A percentile compares a stretch with the other conserved stretches of the same genome.
Evolutionary conservation across 306 rosid genomes (phyloP).

Genomic region (Cucurbita argyrosperma): DNA sequence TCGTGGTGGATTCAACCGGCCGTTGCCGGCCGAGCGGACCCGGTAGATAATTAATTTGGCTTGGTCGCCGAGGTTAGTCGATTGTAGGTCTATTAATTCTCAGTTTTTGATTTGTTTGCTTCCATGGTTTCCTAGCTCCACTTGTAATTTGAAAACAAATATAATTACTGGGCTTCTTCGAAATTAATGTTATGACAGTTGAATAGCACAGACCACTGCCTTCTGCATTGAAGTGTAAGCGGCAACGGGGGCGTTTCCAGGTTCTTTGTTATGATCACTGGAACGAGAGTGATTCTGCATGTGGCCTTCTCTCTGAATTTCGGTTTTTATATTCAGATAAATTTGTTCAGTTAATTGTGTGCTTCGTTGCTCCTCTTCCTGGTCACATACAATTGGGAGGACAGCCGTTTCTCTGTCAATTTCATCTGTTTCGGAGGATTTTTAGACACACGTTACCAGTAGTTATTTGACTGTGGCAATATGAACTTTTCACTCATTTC

Average conservation of each 20-base stretch:
- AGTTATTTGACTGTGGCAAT: not conserved
- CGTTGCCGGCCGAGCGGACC: conserved; percentile 85
- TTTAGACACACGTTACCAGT: not conserved
- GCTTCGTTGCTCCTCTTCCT: not conserved
- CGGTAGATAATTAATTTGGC: conserved; percentile 27
- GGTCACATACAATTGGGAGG: not conserved
- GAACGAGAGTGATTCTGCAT: not conserved
- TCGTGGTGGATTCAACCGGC: conserved; percentile 95
- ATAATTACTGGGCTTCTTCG: not conserved
- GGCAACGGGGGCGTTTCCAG: not conserved
- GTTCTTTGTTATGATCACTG: not conserved
- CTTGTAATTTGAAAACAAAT: not conserved
- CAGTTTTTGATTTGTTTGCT: not conserved
- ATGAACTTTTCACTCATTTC: not conserved
- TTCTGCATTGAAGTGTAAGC: not conserved
- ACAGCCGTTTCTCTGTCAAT: not conserved
- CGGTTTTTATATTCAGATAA: not conserved
- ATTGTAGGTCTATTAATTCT: not conserved
- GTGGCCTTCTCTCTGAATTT: not conserved
- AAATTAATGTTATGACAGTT: not conserved
- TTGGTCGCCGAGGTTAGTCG: not conserved
- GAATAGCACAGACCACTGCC: not conserved
- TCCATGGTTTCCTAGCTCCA: not conserved
- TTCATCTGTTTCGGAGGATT: not conserved
- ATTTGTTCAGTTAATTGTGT: not conserved